These are phyloP conservation scores for Silene uniflora DNA, from an alignment of 148 eudicot genomes.

Conservation along the genomic window DNA sequence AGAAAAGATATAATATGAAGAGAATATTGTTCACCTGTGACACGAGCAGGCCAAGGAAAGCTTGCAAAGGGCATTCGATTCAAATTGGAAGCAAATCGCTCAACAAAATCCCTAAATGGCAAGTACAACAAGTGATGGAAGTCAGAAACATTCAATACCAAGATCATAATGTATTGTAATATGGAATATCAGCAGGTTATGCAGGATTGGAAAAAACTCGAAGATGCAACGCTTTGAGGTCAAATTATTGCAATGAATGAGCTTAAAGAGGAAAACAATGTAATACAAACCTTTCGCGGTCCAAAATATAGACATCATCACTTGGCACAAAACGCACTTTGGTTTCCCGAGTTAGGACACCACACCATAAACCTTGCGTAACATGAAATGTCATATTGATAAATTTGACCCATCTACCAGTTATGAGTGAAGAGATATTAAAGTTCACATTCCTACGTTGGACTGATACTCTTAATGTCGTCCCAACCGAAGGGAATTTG, in stretches of 20 bases:
- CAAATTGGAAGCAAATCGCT: constrained; percentile 47
- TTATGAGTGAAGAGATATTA: constrained; percentile 41
- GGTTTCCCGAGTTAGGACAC: constrained; percentile 51
- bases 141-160: constrained; percentile 8
- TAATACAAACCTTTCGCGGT: constrained; percentile 49
- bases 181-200: background rate
- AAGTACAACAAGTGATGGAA: background rate
- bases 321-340: constrained; percentile 54
- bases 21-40: constrained; percentile 50
- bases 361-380: constrained; percentile 62
- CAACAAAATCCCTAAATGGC: constrained; percentile 42
- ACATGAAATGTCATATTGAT: constrained; percentile 40
- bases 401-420: constrained; percentile 71
- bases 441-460: constrained; percentile 43
- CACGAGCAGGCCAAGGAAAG: constrained; percentile 62
- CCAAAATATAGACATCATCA: constrained; percentile 45
- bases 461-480: constrained; percentile 56
- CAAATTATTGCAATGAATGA: background rate
- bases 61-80: constrained; percentile 71
- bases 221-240: background rate
- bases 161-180: background rate
- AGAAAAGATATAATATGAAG: constrained; percentile 9
- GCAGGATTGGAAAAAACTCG: background rate
- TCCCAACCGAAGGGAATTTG: constrained; percentile 66
- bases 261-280: background rate